Evolutionary conservation across 768 basidiomycete genomes (phyloP), one percentile per base, ranked within the genome.

Genomic region (Tylopilus balloui): DNA sequence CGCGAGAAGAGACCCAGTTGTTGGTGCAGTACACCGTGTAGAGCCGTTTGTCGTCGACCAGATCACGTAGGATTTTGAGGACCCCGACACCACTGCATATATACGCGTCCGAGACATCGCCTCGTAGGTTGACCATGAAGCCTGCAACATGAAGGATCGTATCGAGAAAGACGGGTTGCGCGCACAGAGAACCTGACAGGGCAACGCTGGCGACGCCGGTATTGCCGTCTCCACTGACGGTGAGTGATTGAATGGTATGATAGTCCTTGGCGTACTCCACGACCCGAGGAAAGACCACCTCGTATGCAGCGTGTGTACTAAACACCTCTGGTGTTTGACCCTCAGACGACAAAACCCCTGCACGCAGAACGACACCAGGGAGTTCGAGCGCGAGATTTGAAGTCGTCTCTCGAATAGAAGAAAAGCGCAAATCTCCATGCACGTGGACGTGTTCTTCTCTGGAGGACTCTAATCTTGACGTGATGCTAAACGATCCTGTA

Each of bases 81-180:
- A 70, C 58, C 14, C 72, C 77, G 25, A 86, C 70, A 20, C 75
- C 71, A 24, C 67, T 75, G 70, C 86, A 88, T 46, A 89, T 83
- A 60, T 78, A 83, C 1, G 75, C 81, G 45, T 84, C 77, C 23
- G 77, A 68, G 21, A 69, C 46, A 10, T 68, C 63, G 8, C 75
- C 78, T 34, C 73, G 75, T 58, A 80, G 60, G 62, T 88, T 89
- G 21, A 79, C 75, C 28, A 87, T 67, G 64, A 88, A 86, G 3
- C 87, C 87, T 0, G 85, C 79, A 31, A 78, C 73, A 50, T 88
- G 87, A 25, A 87, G 68, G 25, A 88, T 68, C 0, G 82, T 79
- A 53, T 88, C 86, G 49, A 78, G 68, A 65, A 87, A 85, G 21
- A 84, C 60, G 6, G 80, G 78, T 51, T 83, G 75, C 3, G 71